Percentiles rank a stretch among this genome's conserved stretches.
phyloP scores from a whole-genome alignment of 2,329 filamentous ascomycete species.

The Scortechinia acanthostroma region DNA sequence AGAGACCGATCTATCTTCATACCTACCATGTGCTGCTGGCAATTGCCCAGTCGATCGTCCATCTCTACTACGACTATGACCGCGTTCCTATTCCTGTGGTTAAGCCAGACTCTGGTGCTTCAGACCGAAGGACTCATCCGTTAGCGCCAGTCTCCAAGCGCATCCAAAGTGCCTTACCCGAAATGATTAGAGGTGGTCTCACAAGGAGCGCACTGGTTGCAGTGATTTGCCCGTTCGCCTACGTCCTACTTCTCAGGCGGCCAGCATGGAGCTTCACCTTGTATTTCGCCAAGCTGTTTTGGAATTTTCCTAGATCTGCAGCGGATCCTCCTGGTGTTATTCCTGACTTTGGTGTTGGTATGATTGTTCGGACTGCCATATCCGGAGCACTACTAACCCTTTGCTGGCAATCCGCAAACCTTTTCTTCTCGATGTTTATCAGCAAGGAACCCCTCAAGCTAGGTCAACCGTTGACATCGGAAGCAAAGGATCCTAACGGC shows the following conservation, averaged over 20 bases:
- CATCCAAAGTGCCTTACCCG: not conserved
- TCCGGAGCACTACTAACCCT: conserved; percentile 63
- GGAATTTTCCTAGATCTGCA: conserved; percentile 58
- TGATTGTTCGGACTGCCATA: conserved; percentile 45
- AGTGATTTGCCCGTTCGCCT: not conserved
- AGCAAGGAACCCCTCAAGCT: conserved; percentile 77
- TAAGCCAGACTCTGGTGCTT: conserved; percentile 10
- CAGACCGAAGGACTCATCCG: not conserved
- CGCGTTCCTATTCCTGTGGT: conserved; percentile 39
- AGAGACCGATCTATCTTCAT: conserved; percentile 76
- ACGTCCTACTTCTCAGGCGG: not conserved
- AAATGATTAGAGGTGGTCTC: not conserved
- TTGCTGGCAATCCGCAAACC: conserved; percentile 72
- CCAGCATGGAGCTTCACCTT: not conserved
- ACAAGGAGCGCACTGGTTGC: not conserved
- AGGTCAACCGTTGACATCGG: conserved; percentile 72
- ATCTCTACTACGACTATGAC: conserved; percentile 71
- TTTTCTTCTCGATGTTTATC: conserved; percentile 74
- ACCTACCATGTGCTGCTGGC: conserved; percentile 65
- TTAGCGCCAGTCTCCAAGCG: not conserved
- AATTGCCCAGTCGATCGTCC: conserved; percentile 58
- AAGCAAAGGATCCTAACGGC: conserved; percentile 85
- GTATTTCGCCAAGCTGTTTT: conserved; percentile 2
- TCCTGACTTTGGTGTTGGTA: conserved; percentile 47
- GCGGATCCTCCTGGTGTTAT: conserved; percentile 40